These are phyloP conservation scores for Cryptococcus sp. DNA, from an alignment of 1,284 basidiomycete species.

Conservation along the genomic window DNA sequence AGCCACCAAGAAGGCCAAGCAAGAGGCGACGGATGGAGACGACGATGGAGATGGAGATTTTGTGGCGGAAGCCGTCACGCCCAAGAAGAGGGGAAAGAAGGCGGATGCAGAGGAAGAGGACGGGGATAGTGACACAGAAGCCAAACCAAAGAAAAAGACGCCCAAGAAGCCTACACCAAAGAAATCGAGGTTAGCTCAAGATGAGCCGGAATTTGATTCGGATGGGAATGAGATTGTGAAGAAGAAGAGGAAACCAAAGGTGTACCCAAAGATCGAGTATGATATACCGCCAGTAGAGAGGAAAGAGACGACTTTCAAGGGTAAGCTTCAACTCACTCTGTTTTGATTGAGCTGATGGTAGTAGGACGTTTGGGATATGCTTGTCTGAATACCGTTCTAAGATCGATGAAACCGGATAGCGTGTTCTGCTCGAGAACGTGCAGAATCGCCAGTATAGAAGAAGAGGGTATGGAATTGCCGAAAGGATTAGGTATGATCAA, in stretches of 20 bases:
- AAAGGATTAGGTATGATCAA: slow-evolving; percentile 76
- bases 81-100: background rate
- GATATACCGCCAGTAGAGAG: slow-evolving; percentile 58
- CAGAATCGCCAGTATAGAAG: slow-evolving; percentile 70
- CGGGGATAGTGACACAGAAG: background rate
- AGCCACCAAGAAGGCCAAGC: background rate
- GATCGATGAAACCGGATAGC: slow-evolving; percentile 14
- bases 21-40: background rate
- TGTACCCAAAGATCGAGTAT: slow-evolving; percentile 51
- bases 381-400: slow-evolving; percentile 24
- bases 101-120: background rate
- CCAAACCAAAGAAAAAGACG: slow-evolving; percentile 3
- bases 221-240: slow-evolving; percentile 42
- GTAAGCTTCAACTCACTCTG: slow-evolving; percentile 26
- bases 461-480: slow-evolving; percentile 73
- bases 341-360: slow-evolving; percentile 7
- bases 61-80: background rate
- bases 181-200: slow-evolving; percentile 24
- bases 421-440: slow-evolving; percentile 56
- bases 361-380: slow-evolving; percentile 46
- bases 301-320: slow-evolving; percentile 61
- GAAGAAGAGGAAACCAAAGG: slow-evolving; percentile 47
- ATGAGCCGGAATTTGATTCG: slow-evolving; percentile 32
- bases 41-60: background rate
- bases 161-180: slow-evolving; percentile 27